Percentiles rank a stretch among this genome's conserved stretches.
Conservation (phyloP, 202 grass and related monocot genomes). For the Setaria viridis region DNA sequence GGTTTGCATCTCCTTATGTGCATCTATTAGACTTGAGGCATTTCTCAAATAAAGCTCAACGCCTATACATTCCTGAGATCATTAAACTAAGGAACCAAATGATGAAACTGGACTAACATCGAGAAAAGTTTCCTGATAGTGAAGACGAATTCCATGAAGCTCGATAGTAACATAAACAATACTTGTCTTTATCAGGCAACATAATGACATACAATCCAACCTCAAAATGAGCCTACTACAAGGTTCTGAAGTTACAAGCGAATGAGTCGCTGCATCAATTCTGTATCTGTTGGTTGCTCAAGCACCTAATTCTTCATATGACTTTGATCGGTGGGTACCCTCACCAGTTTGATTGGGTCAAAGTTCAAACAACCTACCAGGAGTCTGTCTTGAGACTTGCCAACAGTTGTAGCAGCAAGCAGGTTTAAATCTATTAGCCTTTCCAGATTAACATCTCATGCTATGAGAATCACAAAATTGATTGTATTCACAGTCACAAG, state of each 20-base stretch:
- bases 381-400: neutral
- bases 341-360: neutral
- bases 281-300: slow-evolving; percentile 27
- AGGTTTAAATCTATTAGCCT: slow-evolving; percentile 4
- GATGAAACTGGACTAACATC: neutral
- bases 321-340: neutral
- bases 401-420: slow-evolving; percentile 10
- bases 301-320: slow-evolving; percentile 8
- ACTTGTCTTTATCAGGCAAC: neutral
- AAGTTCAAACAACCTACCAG: slow-evolving; percentile 11
- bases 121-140: neutral
- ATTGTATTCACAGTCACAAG: slow-evolving; percentile 71
- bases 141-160: neutral
- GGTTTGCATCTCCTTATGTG: neutral
- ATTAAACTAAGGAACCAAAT: slow-evolving; percentile 12
- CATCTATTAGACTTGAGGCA: neutral
- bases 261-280: neutral
- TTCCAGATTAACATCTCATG: slow-evolving; percentile 29
- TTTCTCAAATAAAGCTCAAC: slow-evolving; percentile 9
- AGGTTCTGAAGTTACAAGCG: slow-evolving; percentile 4
- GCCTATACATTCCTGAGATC: neutral
- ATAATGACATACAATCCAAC: slow-evolving; percentile 12
- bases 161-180: slow-evolving; percentile 18
- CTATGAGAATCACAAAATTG: slow-evolving; percentile 89
- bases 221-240: slow-evolving; percentile 17